Evolutionary conservation across 176 grass and related monocot genomes (phyloP).

Genomic region (Ananas comosus): DNA sequence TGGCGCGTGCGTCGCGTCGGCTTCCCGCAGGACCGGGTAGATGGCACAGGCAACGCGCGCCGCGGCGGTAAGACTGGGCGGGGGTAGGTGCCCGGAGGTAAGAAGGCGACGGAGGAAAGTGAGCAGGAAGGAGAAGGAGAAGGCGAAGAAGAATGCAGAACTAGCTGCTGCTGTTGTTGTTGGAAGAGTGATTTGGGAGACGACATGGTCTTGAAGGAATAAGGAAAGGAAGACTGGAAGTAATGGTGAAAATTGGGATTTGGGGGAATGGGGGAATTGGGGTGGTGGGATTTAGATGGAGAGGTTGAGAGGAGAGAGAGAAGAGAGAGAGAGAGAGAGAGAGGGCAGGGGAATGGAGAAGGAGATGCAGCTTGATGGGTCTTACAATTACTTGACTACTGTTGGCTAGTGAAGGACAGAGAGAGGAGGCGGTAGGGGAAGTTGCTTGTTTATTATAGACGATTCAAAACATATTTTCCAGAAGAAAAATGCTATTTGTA

Average conservation of each 20-base stretch:
- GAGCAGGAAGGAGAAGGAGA: not conserved
- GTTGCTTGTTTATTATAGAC: no score
- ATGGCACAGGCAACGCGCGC: no score
- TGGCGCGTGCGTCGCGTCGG: no score
- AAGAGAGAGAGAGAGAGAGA: slow-evolving; percentile 1
- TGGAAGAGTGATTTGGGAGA: not conserved
- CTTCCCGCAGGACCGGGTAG: no score
- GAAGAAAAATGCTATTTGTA: no score
- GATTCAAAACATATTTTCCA: no score
- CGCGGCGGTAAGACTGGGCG: slow-evolving; percentile 30
- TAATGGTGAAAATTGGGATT: not conserved
- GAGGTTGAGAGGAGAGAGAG: no score
- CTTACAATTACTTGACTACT: not conserved
- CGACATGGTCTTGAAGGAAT: not conserved
- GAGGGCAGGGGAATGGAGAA: no score
- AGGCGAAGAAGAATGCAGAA: slow-evolving; percentile 9
- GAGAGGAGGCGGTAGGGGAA: not conserved
- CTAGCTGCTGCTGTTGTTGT: not conserved
- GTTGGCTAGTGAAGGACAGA: not conserved
- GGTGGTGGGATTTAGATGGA: not conserved
- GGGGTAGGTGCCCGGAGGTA: slow-evolving; percentile 58
- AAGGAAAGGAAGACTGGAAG: no score
- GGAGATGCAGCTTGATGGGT: no score
- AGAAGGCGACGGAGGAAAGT: slow-evolving; percentile 31
- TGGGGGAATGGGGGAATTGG: no score